These are phyloP conservation scores for Rhynchospora tenuis DNA, from an alignment of 176 grass and related monocot genomes.

Conservation along the genomic window DNA sequence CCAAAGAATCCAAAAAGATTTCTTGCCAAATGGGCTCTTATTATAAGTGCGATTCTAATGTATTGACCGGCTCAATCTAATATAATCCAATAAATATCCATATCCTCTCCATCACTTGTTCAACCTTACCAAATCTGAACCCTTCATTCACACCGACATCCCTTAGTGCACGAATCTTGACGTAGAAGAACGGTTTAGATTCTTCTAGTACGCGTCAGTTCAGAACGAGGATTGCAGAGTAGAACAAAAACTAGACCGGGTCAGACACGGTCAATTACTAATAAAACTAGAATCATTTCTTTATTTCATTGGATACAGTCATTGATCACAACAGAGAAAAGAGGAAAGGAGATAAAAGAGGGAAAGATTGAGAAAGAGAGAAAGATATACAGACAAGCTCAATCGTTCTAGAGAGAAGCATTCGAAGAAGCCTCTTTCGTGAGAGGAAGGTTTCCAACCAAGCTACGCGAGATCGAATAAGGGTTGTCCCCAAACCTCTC, in stretches of 20 bases:
- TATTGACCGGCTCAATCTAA: background rate
- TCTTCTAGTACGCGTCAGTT: background rate
- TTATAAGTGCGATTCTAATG: background rate
- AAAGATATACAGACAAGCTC: background rate
- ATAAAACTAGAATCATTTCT: background rate
- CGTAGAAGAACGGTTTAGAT: background rate
- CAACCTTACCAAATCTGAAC: background rate
- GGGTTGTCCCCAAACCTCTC: background rate
- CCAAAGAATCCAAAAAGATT: background rate
- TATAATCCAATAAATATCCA: background rate
- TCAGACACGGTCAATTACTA: background rate
- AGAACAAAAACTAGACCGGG: background rate
- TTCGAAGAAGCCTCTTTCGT: background rate
- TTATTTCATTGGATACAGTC: background rate
- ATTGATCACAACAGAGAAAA: background rate
- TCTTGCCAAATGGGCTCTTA: background rate
- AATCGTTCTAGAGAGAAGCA: conserved; percentile 1
- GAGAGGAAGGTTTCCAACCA: background rate
- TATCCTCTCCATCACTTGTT: background rate
- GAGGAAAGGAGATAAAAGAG: background rate
- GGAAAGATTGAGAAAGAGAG: background rate
- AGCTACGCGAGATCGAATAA: conserved; percentile 1
- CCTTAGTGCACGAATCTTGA: background rate
- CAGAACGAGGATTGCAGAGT: background rate
- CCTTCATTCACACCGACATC: background rate